These are phyloP conservation scores for Tulasnella sp. DNA, from an alignment of 768 basidiomycete genomes.

Conservation along the genomic window DNA sequence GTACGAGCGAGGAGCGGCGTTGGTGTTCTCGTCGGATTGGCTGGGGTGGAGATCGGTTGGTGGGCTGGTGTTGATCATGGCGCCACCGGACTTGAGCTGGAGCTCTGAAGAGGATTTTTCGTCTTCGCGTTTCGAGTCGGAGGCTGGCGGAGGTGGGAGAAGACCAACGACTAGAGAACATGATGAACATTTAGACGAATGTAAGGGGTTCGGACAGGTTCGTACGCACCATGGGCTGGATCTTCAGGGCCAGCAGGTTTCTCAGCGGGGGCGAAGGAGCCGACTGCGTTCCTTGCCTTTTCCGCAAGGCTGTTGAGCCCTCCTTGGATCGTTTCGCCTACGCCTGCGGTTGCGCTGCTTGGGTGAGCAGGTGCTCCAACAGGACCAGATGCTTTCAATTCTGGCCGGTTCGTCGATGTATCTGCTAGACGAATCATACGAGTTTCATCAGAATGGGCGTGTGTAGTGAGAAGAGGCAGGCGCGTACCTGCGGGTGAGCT, in stretches of 20 bases:
- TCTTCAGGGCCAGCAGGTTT: not conserved
- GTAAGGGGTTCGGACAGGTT: not conserved
- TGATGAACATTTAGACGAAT: not conserved
- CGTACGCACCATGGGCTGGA: not conserved
- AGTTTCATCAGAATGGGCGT: not conserved
- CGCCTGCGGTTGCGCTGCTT: not conserved
- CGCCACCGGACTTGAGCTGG: conserved; percentile 13
- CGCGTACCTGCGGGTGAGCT: conserved; percentile 1
- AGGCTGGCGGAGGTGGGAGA: conserved; percentile 15
- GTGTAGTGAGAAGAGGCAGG: not conserved
- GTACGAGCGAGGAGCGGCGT: not conserved
- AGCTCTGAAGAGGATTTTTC: not conserved
- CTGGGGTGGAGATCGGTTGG: conserved; percentile 3
- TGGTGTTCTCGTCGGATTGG: conserved; percentile 21
- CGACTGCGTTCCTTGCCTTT: not conserved
- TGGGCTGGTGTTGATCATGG: conserved; percentile 14
- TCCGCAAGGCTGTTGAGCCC: not conserved
- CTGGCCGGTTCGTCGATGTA: not conserved
- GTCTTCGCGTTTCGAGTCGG: not conserved
- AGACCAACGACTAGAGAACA: conserved; percentile 5
- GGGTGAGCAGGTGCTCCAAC: conserved; percentile 19
- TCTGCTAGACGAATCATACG: not conserved
- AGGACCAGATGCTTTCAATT: conserved; percentile 18
- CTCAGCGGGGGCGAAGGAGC: not conserved
- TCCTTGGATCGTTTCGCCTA: not conserved